phyloP scores from a whole-genome alignment of 495 filamentous ascomycete genomes.

The Copromyces sp. region DNA sequence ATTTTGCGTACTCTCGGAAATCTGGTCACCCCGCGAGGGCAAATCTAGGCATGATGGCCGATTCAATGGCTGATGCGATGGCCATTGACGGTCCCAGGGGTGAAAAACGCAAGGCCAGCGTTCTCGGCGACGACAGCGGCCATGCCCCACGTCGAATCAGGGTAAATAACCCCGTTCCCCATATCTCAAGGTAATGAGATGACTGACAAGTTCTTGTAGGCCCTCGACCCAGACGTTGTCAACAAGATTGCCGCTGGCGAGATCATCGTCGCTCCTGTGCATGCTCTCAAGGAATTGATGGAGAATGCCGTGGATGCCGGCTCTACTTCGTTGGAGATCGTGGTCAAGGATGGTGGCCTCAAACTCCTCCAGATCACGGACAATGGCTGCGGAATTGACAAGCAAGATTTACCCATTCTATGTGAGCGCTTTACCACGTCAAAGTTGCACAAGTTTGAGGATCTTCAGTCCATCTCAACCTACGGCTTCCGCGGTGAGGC shows the following conservation, averaged over 20 bases:
- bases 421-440: slow-evolving; percentile 97
- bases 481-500: slow-evolving; percentile 98
- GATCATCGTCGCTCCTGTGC: slow-evolving; percentile 95
- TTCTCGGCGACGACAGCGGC: slow-evolving; percentile 17
- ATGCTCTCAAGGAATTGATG: slow-evolving; percentile 94
- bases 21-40: background rate
- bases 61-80: slow-evolving; percentile 24
- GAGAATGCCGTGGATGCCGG: slow-evolving; percentile 98
- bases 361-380: slow-evolving; percentile 97
- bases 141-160: slow-evolving; percentile 57
- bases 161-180: slow-evolving; percentile 20
- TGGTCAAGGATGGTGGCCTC: slow-evolving; percentile 93
- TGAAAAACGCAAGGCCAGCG: slow-evolving; percentile 53
- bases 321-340: slow-evolving; percentile 79
- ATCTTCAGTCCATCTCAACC: slow-evolving; percentile 80
- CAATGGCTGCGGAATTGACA: slow-evolving; percentile 92
- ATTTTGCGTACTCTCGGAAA: background rate
- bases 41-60: slow-evolving; percentile 12
- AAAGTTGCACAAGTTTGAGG: slow-evolving; percentile 91
- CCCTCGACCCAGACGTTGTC: slow-evolving; percentile 88
- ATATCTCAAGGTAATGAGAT: background rate
- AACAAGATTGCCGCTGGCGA: slow-evolving; percentile 99
- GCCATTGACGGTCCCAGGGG: slow-evolving; percentile 38
- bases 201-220: slow-evolving; percentile 35
- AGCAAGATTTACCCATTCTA: slow-evolving; percentile 84